Base-by-base conservation (phyloP, 352 stramenopile species). In the Phytophthora gonapodyides region DNA sequence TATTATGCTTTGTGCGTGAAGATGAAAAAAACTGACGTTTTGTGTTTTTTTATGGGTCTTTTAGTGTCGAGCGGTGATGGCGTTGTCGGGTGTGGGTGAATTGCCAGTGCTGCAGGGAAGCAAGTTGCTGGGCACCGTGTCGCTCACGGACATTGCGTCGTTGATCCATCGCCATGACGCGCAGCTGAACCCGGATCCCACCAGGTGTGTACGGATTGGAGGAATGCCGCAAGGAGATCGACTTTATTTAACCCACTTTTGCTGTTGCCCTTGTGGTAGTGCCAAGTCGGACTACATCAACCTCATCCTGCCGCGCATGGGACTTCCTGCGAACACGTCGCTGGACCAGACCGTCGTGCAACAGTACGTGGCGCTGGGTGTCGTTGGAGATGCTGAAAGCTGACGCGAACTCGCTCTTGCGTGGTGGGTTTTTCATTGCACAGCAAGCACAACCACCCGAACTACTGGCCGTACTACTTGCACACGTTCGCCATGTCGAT, bases 211-310 rank as follows among this genome's bases (percentile, higher is more conserved):
- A 15, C 0, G 24, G 5, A 33, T 34, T 54, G 24, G 19, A 53
- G 17, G 13, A 17, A 16, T 53, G 42, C 38, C 6, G 38, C n/a
- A 24, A 27, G 24, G 3, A 27, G 24, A 27, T 3, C 24, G 24
- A 3, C 24, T 27, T 27, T 27, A 27, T 27, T 27, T 27, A 27
- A 27, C 24, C 24, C 24, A 27, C 2, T 27, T 27, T 33, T 61
- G 49, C n/a, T 61, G 36, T 43, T 30, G 61, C 51, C 53, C 47
- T 47, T 31, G 31, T 33, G 37, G 51, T 38, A 94, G 89, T 52
- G 89, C 87, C 51, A 97, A 97, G 62, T 94, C 91, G 41, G 85
- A 91, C 53, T 97, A 93, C 61, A 93, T 97, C 57, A 91, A 91
- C 57, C 62, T 95, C 31, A 94, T 97, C 52, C 69, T 90, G 31